A percentile compares a stretch with the other conserved stretches of the same genome.
phyloP scores from a whole-genome alignment of 306 rosid genomes.

The Medicago arabica region DNA sequence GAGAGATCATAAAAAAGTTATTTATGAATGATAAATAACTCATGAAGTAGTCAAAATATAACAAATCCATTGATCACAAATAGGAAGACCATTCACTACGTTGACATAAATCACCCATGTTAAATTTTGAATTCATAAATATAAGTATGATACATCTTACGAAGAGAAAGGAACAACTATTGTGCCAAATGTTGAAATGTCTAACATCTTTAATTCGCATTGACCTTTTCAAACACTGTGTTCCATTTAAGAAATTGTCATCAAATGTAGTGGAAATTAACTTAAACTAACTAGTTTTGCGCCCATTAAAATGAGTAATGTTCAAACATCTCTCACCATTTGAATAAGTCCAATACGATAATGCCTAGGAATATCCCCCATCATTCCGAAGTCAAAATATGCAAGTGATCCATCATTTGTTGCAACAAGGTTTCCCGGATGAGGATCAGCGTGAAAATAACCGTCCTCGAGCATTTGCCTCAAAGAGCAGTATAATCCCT shows the following conservation, averaged over 20 bases:
- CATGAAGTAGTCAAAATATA: constrained; percentile 23
- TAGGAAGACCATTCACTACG: constrained; percentile 23
- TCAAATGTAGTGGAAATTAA: constrained; percentile 24
- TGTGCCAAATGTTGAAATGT: constrained; percentile 3
- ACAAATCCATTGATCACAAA: constrained; percentile 25
- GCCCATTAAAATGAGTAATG: constrained; percentile 13
- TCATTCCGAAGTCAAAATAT: constrained; percentile 98
- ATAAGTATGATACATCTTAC: constrained; percentile 9
- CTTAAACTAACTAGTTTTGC: constrained; percentile 27
- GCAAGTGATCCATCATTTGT: constrained; percentile 75
- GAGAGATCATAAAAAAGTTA: not conserved
- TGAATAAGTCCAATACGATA: constrained; percentile 88
- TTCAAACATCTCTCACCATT: constrained; percentile 65
- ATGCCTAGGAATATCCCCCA: constrained; percentile 98
- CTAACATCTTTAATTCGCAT: constrained; percentile 32
- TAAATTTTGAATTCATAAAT: constrained; percentile 24
- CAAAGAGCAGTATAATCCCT: constrained; percentile 94
- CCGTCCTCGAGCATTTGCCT: constrained; percentile 96
- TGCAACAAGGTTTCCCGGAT: constrained; percentile 99
- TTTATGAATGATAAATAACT: constrained; percentile 29
- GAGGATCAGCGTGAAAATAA: constrained; percentile 97
- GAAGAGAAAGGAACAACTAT: constrained; percentile 19
- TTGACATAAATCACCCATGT: constrained; percentile 25
- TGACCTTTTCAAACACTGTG: constrained; percentile 12
- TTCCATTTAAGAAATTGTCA: constrained; percentile 4